Conservation (phyloP, 352 stramenopile species). For the Globisporangium mamillatum region DNA sequence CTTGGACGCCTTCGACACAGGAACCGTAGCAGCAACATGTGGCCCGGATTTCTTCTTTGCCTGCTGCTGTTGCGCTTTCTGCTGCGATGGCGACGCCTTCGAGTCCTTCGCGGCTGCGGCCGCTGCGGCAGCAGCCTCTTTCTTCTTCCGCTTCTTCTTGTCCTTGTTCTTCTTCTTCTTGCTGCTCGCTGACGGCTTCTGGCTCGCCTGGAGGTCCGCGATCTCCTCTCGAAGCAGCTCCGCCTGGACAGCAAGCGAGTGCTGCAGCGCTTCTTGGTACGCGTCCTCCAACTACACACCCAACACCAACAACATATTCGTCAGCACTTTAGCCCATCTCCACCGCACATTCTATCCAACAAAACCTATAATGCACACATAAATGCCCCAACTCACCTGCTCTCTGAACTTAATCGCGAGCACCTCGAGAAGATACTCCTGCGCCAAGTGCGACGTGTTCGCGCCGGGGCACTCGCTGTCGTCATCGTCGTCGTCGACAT, state of each 20-base stretch:
- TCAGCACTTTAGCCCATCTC: not conserved
- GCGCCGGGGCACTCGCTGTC: constrained; percentile 64
- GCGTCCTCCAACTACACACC: constrained; percentile 55
- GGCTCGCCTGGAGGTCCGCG: constrained; percentile 56
- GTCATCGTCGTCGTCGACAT: constrained; percentile 57
- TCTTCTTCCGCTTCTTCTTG: constrained; percentile 70
- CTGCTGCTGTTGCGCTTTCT: constrained; percentile 10
- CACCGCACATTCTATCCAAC: not conserved
- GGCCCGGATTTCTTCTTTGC: constrained; percentile 15
- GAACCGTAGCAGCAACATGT: not conserved
- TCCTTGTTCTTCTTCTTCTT: constrained; percentile 83
- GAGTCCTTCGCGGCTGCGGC: constrained; percentile 17
- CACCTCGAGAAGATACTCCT: constrained; percentile 77
- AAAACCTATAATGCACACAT: not conserved
- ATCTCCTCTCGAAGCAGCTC: constrained; percentile 75
- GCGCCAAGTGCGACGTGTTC: constrained; percentile 71
- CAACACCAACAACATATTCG: constrained; percentile 12
- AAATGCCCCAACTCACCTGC: constrained; percentile 35
- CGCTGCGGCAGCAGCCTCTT: constrained; percentile 18
- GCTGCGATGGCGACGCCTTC: constrained; percentile 24
- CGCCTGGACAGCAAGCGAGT: constrained; percentile 69
- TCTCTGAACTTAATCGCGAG: constrained; percentile 79
- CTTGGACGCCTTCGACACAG: constrained; percentile 7
- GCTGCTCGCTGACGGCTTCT: constrained; percentile 46
- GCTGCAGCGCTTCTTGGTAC: constrained; percentile 75